Conservation (phyloP, 345 rosid genomes). For the Raphanus raphanistrum region DNA sequence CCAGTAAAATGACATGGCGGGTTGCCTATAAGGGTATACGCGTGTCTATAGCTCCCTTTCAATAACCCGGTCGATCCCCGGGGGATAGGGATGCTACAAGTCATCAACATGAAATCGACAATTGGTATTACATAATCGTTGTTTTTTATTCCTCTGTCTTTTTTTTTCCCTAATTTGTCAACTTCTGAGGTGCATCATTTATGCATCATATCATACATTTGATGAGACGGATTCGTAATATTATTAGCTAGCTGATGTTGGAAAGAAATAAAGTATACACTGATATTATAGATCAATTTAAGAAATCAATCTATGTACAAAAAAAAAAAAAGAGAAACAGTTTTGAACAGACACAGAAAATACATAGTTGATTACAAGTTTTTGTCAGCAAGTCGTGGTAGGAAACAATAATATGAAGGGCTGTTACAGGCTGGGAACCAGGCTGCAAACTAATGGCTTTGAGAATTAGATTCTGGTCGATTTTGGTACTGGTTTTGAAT, state of each 20-base stretch:
- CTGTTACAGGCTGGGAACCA: no score
- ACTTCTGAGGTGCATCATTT: neutral
- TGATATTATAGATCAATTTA: neutral
- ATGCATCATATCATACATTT: neutral
- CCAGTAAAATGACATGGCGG: no score
- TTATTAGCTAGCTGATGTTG: neutral
- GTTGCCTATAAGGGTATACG: no score
- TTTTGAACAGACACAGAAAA: no score
- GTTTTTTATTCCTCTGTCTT: neutral
- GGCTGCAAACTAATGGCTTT: no score
- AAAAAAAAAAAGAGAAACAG: neutral
- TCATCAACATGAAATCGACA: neutral
- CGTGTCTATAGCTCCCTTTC: no score
- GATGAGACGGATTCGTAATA: neutral
- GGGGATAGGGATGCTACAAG: neutral
- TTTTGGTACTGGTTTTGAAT: no score
- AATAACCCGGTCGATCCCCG: no score
- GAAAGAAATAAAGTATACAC: neutral
- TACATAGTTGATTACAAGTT: no score
- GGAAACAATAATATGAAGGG: no score
- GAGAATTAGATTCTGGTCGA: no score
- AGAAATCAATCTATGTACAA: neutral
- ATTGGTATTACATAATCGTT: neutral
- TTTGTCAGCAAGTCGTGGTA: no score
- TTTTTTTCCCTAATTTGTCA: neutral